Base-by-base conservation (phyloP, 352 stramenopile genomes). In the Phytophthora chlamydospora region DNA sequence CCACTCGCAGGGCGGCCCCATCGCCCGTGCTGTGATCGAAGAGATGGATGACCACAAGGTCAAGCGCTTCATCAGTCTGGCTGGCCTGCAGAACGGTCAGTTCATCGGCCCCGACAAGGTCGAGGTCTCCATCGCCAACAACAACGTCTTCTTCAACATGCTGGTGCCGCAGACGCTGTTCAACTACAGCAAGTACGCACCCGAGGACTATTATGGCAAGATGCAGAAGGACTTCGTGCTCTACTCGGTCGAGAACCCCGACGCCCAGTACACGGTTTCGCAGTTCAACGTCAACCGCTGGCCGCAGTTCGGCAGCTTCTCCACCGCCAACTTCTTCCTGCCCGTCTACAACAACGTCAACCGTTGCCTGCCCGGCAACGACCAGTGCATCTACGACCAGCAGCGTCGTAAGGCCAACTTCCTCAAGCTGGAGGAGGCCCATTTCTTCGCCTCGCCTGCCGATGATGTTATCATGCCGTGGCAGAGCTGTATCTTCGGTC, bases 21-120 rank as follows among this genome's bases (percentile, higher is more conserved):
- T 84, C 14, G 60, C 62, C 8, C 71, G 75, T 9, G 63, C 53
- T 11, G 72, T 84, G 8, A 55, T 81, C 29, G 71, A 84, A 59
- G 53, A 71, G 17, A 78, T 76, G 75, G 69, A 84, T 41, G 68
- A 79, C 44, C 71, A 84, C 63, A 68, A 73, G 4, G 69, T 70
- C 6, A 58, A 68, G 13, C 66, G 52, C 41, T 68, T 79, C 44
- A 69, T 84, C 52, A 79, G 61, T 54, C 59, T 84, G 2, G 75
- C 71, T 0, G 72, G 68, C 10, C 52, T 63, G 0, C 68, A 79
- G 31, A 81, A 80, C 58, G 75, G 75, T 16, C 58, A 75, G 47
- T 84, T 84, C 50, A 72, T 75, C 43, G 66, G 64, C 1, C 71
- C 71, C 21, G 73, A 82, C 49, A 58, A 47, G 24, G 27, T 58